These are phyloP conservation scores for Wilcoxina mikolae DNA, from an alignment of 495 filamentous ascomycete genomes.

Conservation along the genomic window DNA sequence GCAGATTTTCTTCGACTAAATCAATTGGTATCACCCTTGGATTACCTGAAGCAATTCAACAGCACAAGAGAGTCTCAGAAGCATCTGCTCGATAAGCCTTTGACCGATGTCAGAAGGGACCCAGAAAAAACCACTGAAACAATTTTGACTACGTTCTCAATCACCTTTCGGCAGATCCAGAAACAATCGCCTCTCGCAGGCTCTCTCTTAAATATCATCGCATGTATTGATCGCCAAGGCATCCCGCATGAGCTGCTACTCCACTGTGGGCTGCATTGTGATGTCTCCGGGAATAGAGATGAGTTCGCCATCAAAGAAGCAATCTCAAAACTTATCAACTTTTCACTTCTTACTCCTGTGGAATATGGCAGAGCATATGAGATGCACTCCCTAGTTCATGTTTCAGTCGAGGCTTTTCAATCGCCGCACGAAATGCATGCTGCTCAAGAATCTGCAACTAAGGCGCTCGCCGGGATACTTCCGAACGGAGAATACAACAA, in stretches of 20 bases:
- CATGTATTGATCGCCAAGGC: slow-evolving; percentile 27
- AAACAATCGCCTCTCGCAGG: slow-evolving; percentile 15
- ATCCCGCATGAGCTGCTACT: slow-evolving; percentile 21
- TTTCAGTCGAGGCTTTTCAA: not conserved
- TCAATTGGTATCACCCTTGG: not conserved
- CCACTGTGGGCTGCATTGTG: not conserved
- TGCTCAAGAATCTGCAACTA: too few species aligned
- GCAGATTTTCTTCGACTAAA: slow-evolving; percentile 7
- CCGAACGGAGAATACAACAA: too few species aligned
- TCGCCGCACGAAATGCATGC: too few species aligned
- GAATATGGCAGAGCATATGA: slow-evolving; percentile 1
- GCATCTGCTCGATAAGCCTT: slow-evolving; percentile 8
- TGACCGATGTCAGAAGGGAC: slow-evolving; percentile 20
- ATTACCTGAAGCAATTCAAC: not conserved
- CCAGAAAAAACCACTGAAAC: slow-evolving; percentile 27
- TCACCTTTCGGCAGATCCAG: slow-evolving; percentile 36
- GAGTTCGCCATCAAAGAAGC: not conserved
- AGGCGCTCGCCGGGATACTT: too few species aligned
- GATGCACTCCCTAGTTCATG: slow-evolving; percentile 3
- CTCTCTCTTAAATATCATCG: slow-evolving; percentile 26
- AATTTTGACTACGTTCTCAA: slow-evolving; percentile 34
- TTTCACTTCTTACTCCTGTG: not conserved
- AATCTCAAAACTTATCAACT: slow-evolving; percentile 1
- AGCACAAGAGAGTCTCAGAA: slow-evolving; percentile 5
- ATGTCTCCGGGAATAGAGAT: not conserved